Evolutionary conservation across 2,329 filamentous ascomycete genomes (phyloP), one percentile per base, ranked within the genome.

Genomic region (Chaetomium strumarium): DNA sequence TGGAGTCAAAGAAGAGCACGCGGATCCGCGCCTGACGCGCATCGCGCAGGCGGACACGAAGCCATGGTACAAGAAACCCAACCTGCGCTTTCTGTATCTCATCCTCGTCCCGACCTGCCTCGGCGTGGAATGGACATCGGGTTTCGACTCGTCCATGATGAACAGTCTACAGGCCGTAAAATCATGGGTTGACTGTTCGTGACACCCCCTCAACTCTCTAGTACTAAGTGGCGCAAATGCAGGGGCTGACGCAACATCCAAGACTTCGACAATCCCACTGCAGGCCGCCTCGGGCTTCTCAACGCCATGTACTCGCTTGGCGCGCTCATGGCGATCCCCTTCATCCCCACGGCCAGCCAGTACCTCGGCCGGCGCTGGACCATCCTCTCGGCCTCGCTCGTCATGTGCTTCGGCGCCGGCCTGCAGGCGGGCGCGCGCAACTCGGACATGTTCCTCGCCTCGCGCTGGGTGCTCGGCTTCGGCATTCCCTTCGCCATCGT

Each of bases 41-140:
- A 70, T 71, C 34, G 68, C 69, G 12, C 55, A 67, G 37, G 62
- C 63, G 2, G 69, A 71, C 57, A 63, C 60, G 16, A 64, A 61
- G 31, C 61, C 53, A 60, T 73, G 70, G 71, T 72, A 71, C 57
- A 59, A 67, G 29, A 73, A 73, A 49, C 69, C 66, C 1, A 70
- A 72, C 51, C 58, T 72, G 48, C 61, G 69, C 24, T 63, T 65
- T 12, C 58, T 72, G 31, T 73, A 73, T 52, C 60, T 72, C 47
- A 68, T 70, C 31, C 60, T 73, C 13, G 60, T 72, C n/a, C 70
- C 70, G 0, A 67, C 67, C 5, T 68, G 64, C 0, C 60, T 73
- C n/a, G 71, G 70, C 0, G 70, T 72, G 3, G 69, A 72, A 56
- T 70, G 68, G 70, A 78, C 75, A 0, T 70, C 68, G 0, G 70